These are phyloP conservation scores for Fusarium agapanthi DNA, from an alignment of 2,329 filamentous ascomycete genomes.

Conservation along the genomic window DNA sequence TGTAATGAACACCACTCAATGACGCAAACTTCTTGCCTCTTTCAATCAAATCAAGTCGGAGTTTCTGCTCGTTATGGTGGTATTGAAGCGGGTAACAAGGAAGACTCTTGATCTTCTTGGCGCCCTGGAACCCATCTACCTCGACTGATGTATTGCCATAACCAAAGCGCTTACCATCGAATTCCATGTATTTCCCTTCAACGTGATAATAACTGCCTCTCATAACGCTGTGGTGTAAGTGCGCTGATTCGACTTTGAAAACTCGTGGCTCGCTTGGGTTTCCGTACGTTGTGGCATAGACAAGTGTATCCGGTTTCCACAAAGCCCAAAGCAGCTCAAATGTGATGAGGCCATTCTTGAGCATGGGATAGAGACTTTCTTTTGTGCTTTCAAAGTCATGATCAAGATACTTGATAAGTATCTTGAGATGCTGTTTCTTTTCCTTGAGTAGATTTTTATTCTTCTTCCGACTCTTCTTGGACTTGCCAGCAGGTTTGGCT, in stretches of 20 bases:
- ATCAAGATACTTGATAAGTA: constrained; percentile 80
- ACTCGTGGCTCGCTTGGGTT: constrained; percentile 78
- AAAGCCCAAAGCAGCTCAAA: constrained; percentile 90
- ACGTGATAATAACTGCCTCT: constrained; percentile 80
- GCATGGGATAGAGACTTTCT: constrained; percentile 79
- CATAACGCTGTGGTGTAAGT: constrained; percentile 74
- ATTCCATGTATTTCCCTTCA: constrained; percentile 84
- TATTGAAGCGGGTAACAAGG: constrained; percentile 81
- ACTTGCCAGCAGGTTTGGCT: constrained; percentile 56
- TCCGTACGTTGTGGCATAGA: constrained; percentile 80
- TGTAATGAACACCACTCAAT: constrained; percentile 85
- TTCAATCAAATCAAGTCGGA: constrained; percentile 75
- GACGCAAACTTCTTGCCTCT: constrained; percentile 86
- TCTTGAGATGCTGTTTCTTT: constrained; percentile 73
- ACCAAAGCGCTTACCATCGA: constrained; percentile 86
- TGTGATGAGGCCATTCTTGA: constrained; percentile 84
- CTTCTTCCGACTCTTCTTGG: constrained; percentile 68
- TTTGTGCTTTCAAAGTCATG: constrained; percentile 82
- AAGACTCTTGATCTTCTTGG: constrained; percentile 82
- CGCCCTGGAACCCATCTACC: constrained; percentile 79
- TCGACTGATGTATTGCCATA: constrained; percentile 75
- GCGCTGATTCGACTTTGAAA: constrained; percentile 82
- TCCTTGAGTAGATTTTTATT: constrained; percentile 64
- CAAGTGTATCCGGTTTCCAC: constrained; percentile 86
- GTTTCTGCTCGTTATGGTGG: constrained; percentile 73